Evolutionary conservation across 208 protist genomes (phyloP).

Genomic region (Trypanosoma mega): DNA sequence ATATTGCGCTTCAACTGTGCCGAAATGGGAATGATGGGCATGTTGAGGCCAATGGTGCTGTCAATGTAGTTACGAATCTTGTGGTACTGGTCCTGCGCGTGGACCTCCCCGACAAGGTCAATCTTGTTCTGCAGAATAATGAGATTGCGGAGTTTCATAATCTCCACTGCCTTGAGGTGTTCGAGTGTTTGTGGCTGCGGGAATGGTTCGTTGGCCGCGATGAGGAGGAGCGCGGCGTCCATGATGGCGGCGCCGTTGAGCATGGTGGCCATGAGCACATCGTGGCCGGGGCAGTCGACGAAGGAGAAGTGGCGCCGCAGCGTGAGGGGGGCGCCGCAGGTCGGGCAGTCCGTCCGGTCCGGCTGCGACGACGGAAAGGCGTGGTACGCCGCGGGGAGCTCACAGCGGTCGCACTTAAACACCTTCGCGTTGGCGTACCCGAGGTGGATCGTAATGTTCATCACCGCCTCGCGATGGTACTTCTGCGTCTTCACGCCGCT

Average conservation of each 20-base stretch:
- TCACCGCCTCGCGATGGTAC: constrained; percentile 98
- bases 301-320: constrained; percentile 97
- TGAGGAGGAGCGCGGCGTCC: constrained; percentile 99
- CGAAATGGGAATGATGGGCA: constrained; percentile 99
- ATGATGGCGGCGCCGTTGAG: constrained; percentile 99
- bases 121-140: constrained; percentile 99
- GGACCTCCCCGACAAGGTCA: constrained; percentile 98
- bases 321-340: constrained; percentile 63
- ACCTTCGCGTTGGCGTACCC: constrained; percentile 99
- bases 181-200: constrained; percentile 96
- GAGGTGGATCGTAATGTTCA: constrained; percentile 99
- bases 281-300: constrained; percentile 99
- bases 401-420: constrained; percentile 85
- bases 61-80: constrained; percentile 92
- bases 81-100: constrained; percentile 95
- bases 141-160: constrained; percentile 99
- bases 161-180: constrained; percentile 99
- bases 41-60: constrained; percentile 92
- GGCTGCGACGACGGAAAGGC: constrained; percentile 87
- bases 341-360: constrained; percentile 83
- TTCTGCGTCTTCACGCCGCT: constrained; percentile 99
- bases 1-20: constrained; percentile 99
- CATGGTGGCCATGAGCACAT: constrained; percentile 99
- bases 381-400: constrained; percentile 93
- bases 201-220: constrained; percentile 99